A percentile compares a stretch with the other conserved stretches of the same genome.
These are phyloP conservation scores for Heliamphora exappendiculata DNA, from an alignment of 148 eudicot genomes.

Conservation along the genomic window DNA sequence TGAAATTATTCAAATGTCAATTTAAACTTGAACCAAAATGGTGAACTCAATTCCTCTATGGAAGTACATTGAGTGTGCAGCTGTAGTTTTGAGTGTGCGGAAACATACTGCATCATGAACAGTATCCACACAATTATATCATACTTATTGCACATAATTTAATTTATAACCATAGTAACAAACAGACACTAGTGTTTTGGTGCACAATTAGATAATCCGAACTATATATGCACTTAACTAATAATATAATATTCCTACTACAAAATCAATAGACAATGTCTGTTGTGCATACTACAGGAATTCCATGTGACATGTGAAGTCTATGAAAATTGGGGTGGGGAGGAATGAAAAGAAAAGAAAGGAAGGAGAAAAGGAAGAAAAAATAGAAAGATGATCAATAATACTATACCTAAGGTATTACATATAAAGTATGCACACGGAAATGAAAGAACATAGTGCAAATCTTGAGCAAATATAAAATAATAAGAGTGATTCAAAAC, in stretches of 20 bases:
- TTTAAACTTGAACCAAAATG: not conserved
- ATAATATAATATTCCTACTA: no score
- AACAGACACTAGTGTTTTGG: not conserved
- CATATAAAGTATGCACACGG: no score
- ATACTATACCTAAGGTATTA: no score
- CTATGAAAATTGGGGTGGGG: not conserved
- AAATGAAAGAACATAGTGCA: no score
- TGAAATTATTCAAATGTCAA: not conserved
- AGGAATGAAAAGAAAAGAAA: no score
- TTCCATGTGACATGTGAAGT: not conserved
- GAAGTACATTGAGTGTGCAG: not conserved
- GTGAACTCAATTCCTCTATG: not conserved
- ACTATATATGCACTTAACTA: not conserved
- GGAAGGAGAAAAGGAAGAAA: no score
- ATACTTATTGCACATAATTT: not conserved
- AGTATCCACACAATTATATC: not conserved
- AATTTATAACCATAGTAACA: not conserved
- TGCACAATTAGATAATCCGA: not conserved
- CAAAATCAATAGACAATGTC: no score
- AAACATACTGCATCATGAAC: not conserved
- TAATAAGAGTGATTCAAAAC: not conserved
- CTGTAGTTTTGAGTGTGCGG: not conserved
- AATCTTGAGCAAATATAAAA: not conserved
- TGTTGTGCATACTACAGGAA: no score
- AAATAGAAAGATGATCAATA: no score